These are phyloP conservation scores for Phytophthora europaea DNA, from an alignment of 352 stramenopile genomes.

Conservation along the genomic window DNA sequence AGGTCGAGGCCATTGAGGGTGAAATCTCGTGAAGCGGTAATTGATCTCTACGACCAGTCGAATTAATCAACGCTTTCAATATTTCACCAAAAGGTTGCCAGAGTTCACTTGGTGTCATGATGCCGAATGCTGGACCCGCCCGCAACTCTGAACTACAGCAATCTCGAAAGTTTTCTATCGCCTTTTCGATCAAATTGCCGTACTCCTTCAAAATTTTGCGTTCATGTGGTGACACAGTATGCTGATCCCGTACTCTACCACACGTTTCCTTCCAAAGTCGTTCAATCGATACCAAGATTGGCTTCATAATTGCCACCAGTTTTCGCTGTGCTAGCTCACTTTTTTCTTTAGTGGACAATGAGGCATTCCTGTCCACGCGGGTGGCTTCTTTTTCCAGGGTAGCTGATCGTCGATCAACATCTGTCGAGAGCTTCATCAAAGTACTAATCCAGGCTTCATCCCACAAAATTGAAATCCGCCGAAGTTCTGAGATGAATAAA, in stretches of 20 bases:
- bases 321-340: constrained; percentile 71
- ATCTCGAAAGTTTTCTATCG: constrained; percentile 52
- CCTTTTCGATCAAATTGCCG: constrained; percentile 57
- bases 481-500: constrained; percentile 75
- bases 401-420: constrained; percentile 70
- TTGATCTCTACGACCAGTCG: constrained; percentile 55
- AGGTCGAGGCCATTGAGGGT: constrained; percentile 58
- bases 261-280: constrained; percentile 75
- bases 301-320: constrained; percentile 87
- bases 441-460: constrained; percentile 84
- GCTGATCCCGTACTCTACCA: constrained; percentile 34
- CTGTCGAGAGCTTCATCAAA: constrained; percentile 77
- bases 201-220: constrained; percentile 79
- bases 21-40: constrained; percentile 81
- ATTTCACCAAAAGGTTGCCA: constrained; percentile 86
- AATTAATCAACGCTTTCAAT: constrained; percentile 63
- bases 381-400: constrained; percentile 84
- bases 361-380: constrained; percentile 77
- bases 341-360: constrained; percentile 73
- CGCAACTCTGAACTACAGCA: constrained; percentile 47
- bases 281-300: constrained; percentile 76
- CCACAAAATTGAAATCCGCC: constrained; percentile 85
- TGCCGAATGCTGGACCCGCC: constrained; percentile 23
- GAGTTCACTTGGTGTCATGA: constrained; percentile 31
- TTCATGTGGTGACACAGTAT: constrained; percentile 72